Conservation (phyloP, 345 rosid genomes). For the Kernera saxatilis region DNA sequence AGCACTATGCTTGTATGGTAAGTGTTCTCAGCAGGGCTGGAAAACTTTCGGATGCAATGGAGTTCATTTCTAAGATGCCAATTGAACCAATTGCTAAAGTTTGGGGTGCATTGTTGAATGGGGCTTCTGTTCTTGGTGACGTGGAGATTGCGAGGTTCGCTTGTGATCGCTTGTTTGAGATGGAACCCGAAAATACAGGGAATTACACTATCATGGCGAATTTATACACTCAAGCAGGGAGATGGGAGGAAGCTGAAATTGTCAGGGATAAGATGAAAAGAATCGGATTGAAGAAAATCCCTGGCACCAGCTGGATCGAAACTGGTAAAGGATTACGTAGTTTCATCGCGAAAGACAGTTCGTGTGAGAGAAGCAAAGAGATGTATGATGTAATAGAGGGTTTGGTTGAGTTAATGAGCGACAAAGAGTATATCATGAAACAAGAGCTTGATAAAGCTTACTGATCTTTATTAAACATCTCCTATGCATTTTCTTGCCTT, state of each 20-base stretch:
- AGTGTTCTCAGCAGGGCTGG: constrained; percentile 72
- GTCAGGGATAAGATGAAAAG: constrained; percentile 53
- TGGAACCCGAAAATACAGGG: constrained; percentile 77
- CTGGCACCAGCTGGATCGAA: constrained; percentile 80
- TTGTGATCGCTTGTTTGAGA: constrained; percentile 55
- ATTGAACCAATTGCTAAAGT: constrained; percentile 63
- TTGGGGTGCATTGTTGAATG: constrained; percentile 85
- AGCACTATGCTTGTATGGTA: constrained; percentile 86
- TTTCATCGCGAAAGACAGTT: constrained; percentile 43
- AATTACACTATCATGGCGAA: constrained; percentile 77
- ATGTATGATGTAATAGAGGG: constrained; percentile 38
- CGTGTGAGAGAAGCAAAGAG: constrained; percentile 41
- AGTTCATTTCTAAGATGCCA: constrained; percentile 64
- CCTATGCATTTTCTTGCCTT: not conserved
- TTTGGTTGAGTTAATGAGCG: constrained; percentile 41
- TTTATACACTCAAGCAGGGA: constrained; percentile 69
- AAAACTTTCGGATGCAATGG: constrained; percentile 64
- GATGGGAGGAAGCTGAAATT: constrained; percentile 77
- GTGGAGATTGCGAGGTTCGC: constrained; percentile 58
- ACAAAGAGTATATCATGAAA: constrained; percentile 37
- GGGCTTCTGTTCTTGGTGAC: constrained; percentile 65
- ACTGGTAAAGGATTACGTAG: constrained; percentile 38
- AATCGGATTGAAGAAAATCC: constrained; percentile 63
- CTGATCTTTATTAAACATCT: not conserved
- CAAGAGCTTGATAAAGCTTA: constrained; percentile 32